Base-by-base conservation (phyloP, 495 filamentous ascomycete genomes). In the Aspergillus ostianus region DNA sequence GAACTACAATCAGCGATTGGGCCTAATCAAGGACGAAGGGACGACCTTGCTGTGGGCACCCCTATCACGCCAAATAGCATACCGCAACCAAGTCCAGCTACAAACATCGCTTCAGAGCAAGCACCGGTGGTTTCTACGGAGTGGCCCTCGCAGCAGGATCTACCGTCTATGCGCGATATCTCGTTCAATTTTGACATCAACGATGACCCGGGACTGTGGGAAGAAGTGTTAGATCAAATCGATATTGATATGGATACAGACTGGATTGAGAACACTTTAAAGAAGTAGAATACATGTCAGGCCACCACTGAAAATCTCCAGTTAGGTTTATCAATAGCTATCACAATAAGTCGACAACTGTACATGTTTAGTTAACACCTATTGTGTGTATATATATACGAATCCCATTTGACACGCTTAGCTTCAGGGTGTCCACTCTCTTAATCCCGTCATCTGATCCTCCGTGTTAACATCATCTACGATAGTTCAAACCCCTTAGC, bases 171-270 rank as follows among this genome's bases (percentile, higher is more conserved):
- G 47, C 67, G 64, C 26, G 69, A 73, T 30, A 73, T 74, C 4
- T 67, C 68, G 0, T 73, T 76, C 49, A 69, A 73, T 18, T 73
- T 76, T 41, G 70, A 74, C 23, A 63, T 70, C 47, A 70, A 73
- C 52, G 72, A 76, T 44, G 73, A 76, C 41, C 66, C 73, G 1
- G 73, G 68, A 19, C 56, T 76, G 6, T 76, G 73, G 73, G 73
- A 76, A 48, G 70, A 69, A 27, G 73, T 73, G 7, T 61, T 76
- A 52, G 48, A 69, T 47, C 68, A 73, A 23, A 76, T 76, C 21
- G 67, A 76, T 41, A 76, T 76, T 57, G 72, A 76, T 26, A 76
- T 75, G 73, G 73, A 75, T 59, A 72, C 71, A 0, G 71, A 75
- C 48, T 75, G 71, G 73, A 75, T 76, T 64, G 73, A 76, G 51